phyloP scores from a whole-genome alignment of 495 filamentous ascomycete genomes.

The Delitschia confertaspora region DNA sequence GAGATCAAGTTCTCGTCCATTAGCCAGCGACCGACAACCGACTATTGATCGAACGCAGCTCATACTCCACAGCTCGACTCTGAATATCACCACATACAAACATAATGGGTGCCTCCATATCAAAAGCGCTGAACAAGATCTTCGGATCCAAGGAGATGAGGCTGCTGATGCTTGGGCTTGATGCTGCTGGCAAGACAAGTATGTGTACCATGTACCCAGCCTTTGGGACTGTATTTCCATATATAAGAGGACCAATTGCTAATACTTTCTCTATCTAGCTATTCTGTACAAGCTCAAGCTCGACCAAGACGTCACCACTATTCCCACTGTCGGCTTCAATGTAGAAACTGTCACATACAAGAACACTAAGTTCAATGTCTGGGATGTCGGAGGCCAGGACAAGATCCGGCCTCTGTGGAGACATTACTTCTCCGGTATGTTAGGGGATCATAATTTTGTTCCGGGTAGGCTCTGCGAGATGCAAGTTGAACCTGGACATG shows the following conservation, averaged over 20 bases:
- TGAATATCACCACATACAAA: not conserved
- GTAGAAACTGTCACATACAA: conserved; percentile 99
- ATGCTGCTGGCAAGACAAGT: conserved; percentile 97
- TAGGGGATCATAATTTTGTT: conserved; percentile 10
- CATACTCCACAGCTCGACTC: too few species aligned
- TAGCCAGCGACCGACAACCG: too few species aligned
- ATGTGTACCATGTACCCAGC: conserved; percentile 28
- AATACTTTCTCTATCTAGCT: conserved; percentile 40
- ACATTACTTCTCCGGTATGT: conserved; percentile 92
- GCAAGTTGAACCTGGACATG: conserved; percentile 1
- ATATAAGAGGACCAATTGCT: conserved; percentile 2
- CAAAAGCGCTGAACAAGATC: conserved; percentile 91
- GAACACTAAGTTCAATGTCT: conserved; percentile 99
- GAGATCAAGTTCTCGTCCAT: not conserved
- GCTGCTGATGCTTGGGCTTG: conserved; percentile 92
- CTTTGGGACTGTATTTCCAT: not conserved
- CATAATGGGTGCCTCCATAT: conserved; percentile 68
- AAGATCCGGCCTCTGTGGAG: conserved; percentile 97
- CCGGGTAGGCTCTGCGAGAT: conserved; percentile 15
- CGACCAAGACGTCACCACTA: conserved; percentile 96
- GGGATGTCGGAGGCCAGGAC: conserved; percentile 99
- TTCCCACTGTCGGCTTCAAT: conserved; percentile 98
- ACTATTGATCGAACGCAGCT: not conserved
- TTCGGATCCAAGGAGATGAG: conserved; percentile 99
- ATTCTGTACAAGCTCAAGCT: conserved; percentile 99